Percentiles rank a stretch among this genome's conserved stretches.
Evolutionary conservation across 352 stramenopile species (phyloP).

Genomic region (Saprolegnia parasitica): DNA sequence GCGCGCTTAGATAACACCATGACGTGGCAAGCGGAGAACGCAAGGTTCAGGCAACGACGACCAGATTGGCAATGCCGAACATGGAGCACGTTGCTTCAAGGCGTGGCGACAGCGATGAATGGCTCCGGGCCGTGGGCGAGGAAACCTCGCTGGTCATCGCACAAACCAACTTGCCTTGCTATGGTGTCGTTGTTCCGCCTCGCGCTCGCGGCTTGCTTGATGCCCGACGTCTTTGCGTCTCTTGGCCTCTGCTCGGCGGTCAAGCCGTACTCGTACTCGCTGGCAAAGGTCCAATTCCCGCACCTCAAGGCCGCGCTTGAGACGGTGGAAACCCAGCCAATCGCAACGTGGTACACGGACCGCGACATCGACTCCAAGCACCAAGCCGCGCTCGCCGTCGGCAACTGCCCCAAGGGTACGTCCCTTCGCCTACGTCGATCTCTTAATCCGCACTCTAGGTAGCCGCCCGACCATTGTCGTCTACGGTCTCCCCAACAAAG

Average conservation of each 20-base stretch:
- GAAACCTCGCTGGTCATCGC: too few species aligned
- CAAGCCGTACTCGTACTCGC: constrained; percentile 33
- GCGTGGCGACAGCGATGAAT: too few species aligned
- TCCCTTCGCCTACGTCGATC: neutral
- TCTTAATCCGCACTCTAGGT: constrained; percentile 9
- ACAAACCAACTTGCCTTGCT: too few species aligned
- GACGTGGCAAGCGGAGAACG: too few species aligned
- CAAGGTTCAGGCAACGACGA: too few species aligned
- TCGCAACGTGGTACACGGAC: constrained; percentile 70
- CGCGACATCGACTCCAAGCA: constrained; percentile 37
- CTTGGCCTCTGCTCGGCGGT: constrained; percentile 14
- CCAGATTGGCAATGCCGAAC: too few species aligned
- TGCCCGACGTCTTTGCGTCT: neutral
- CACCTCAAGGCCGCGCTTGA: constrained; percentile 40
- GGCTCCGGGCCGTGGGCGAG: too few species aligned
- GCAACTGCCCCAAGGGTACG: constrained; percentile 30
- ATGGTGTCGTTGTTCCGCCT: too few species aligned
- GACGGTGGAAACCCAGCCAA: constrained; percentile 33
- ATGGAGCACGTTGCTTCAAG: too few species aligned
- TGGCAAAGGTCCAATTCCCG: constrained; percentile 34
- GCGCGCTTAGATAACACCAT: too few species aligned
- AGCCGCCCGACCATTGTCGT: constrained; percentile 32
- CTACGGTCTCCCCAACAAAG: constrained; percentile 40
- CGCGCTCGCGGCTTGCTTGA: too few species aligned
- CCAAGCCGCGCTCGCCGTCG: constrained; percentile 27